Evolutionary conservation across 176 grass and related monocot genomes (phyloP), one percentile per base, ranked within the genome.

Genomic region (Cenchrus fungigraminus): DNA sequence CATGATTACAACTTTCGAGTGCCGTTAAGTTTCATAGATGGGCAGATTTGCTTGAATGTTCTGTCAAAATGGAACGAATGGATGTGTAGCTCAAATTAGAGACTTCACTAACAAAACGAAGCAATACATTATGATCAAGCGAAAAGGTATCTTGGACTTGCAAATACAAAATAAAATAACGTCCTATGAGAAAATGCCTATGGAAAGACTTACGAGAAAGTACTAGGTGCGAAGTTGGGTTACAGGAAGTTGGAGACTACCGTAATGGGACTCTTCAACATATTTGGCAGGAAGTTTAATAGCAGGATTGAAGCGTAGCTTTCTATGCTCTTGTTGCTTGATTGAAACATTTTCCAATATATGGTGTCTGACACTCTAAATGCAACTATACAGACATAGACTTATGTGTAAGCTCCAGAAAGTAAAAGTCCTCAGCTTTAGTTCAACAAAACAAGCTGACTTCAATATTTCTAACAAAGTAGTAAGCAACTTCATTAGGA

Each of bases 1-100:
- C 91, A 96, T 96, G 70, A 76, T 76, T 65, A 5, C 20, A 79
- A 51, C 60, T 51, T 79, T 65, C 60, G 51, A 79, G 77, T 56
- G 17, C 25, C 71, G 31, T 77, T 78, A 14, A 14, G 17, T 34
- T 78, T 73, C 31, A 69, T 34, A 73, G 6, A 40, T 40, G 37
- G 37, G 37, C 37, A 40, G 37, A 65, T 73, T 66, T 78, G 28
- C 25, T 44, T 78, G 12, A 71, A 71, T n/a, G 22, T 71, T 86
- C 46, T 55, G 72, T 19, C 68, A 40, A 63, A 82, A 64, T 76
- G 46, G 32, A 59, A 34, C 59, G 37, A 54, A 19, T 6, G 47
- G 15, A 65, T 31, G 65, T 74, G 16, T 58, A 64, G 58, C 43
- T 82, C 29, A 77, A 49, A 59, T 80, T 53, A 51, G 68, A 20